Evolutionary conservation across 805 yeast species (phyloP).

Genomic region (Candida nemodendra): DNA sequence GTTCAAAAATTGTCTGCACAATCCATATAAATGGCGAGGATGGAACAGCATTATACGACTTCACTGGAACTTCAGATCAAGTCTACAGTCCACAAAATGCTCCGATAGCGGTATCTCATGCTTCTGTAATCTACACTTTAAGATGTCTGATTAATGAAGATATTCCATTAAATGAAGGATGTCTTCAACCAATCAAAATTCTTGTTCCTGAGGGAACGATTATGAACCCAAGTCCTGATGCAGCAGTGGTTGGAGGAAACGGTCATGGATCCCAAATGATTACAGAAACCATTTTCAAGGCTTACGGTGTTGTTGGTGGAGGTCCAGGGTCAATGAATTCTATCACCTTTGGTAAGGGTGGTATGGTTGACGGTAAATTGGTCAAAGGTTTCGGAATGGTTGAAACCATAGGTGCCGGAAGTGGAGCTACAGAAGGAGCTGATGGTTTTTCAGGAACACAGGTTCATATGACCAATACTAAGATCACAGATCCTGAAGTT

Average conservation of each 20-base stretch:
- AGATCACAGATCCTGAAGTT: slow-evolving; percentile 34
- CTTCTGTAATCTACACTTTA: slow-evolving; percentile 52
- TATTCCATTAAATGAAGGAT: slow-evolving; percentile 56
- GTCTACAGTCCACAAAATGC: slow-evolving; percentile 52
- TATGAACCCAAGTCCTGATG: slow-evolving; percentile 41
- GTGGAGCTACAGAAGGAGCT: slow-evolving; percentile 46
- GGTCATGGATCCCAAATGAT: slow-evolving; percentile 82
- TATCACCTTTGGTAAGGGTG: slow-evolving; percentile 75
- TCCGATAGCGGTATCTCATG: slow-evolving; percentile 50
- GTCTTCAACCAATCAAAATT: slow-evolving; percentile 29
- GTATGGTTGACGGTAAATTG: slow-evolving; percentile 40
- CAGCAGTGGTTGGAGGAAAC: slow-evolving; percentile 42
- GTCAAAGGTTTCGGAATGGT: slow-evolving; percentile 55
- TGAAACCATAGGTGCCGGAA: slow-evolving; percentile 54
- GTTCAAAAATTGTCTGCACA: slow-evolving; percentile 44
- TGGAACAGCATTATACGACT: slow-evolving; percentile 47
- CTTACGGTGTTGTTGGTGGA: slow-evolving; percentile 80
- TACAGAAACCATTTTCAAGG: slow-evolving; percentile 76
- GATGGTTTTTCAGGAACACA: slow-evolving; percentile 49
- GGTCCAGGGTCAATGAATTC: slow-evolving; percentile 90
- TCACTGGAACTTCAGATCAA: slow-evolving; percentile 49
- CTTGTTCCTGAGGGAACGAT: slow-evolving; percentile 33
- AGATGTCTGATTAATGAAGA: slow-evolving; percentile 47
- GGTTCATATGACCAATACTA: slow-evolving; percentile 47
- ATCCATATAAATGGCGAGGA: slow-evolving; percentile 38